Conservation (phyloP, 805 yeast genomes). For the Candida tammaniensis region DNA sequence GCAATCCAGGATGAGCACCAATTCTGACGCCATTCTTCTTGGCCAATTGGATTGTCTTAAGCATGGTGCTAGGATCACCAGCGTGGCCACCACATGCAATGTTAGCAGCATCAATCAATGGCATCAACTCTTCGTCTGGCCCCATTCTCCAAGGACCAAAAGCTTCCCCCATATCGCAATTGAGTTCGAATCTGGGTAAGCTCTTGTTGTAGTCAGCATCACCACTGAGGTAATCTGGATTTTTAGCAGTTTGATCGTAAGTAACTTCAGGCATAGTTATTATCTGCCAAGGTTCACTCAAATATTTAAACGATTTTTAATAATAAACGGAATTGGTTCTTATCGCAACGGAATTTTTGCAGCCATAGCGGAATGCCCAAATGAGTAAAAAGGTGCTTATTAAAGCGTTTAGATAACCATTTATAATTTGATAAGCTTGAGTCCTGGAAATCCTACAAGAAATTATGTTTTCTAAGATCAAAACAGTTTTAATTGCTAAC, state of each 20-base stretch:
- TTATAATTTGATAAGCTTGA: too few relatives aligned
- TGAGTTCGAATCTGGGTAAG: slow-evolving; percentile 25
- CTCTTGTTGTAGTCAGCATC: slow-evolving; percentile 11
- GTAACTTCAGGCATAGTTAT: slow-evolving; percentile 7
- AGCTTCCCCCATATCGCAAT: slow-evolving; percentile 37
- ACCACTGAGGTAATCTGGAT: slow-evolving; percentile 11
- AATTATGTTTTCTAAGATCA: slow-evolving; percentile 5
- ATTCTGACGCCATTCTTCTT: slow-evolving; percentile 31
- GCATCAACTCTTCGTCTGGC: slow-evolving; percentile 40
- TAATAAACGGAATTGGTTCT: too few relatives aligned
- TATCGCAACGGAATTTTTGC: too few relatives aligned
- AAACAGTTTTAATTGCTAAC: slow-evolving; percentile 52
- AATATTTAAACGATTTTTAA: neutral
- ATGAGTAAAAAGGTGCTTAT: too few relatives aligned
- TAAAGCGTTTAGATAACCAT: too few relatives aligned
- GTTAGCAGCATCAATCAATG: slow-evolving; percentile 36
- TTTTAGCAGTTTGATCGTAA: slow-evolving; percentile 5
- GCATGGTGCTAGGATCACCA: slow-evolving; percentile 37
- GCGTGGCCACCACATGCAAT: slow-evolving; percentile 44
- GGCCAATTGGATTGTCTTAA: slow-evolving; percentile 29
- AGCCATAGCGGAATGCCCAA: too few relatives aligned
- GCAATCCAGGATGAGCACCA: slow-evolving; percentile 41
- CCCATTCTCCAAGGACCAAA: slow-evolving; percentile 37
- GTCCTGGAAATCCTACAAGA: too few relatives aligned
- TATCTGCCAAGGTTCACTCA: too few relatives aligned